These are phyloP conservation scores for Cardamine occulta DNA, from an alignment of 345 rosid genomes.

Conservation along the genomic window DNA sequence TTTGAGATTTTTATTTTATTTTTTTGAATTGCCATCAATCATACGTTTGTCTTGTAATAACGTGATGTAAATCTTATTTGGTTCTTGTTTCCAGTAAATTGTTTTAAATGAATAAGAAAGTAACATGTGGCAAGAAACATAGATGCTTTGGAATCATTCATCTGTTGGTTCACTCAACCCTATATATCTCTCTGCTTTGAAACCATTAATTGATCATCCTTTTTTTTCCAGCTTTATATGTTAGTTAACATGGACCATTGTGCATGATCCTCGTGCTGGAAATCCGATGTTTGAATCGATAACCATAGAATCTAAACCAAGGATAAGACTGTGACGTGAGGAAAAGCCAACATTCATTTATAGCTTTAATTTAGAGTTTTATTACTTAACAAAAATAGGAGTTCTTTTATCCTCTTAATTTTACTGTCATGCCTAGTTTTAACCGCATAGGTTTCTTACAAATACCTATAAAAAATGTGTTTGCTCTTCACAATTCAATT, in stretches of 20 bases:
- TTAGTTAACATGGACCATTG: background rate
- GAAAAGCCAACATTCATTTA: background rate
- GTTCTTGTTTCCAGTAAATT: background rate
- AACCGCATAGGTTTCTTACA: background rate
- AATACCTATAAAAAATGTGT: background rate
- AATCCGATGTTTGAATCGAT: background rate
- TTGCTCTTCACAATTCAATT: conserved; percentile 3
- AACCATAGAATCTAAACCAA: background rate
- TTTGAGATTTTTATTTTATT: too few relatives aligned
- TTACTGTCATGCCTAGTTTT: background rate
- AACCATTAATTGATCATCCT: background rate
- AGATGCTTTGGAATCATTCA: background rate
- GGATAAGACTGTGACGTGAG: background rate
- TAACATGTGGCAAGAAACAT: background rate
- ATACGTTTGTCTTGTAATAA: background rate
- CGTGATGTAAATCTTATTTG: background rate
- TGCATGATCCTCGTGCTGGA: conserved; percentile 10
- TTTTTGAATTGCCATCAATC: background rate
- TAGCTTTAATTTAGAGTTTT: background rate
- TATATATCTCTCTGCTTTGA: background rate
- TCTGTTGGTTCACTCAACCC: background rate
- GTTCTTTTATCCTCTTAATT: background rate
- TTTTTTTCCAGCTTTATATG: background rate
- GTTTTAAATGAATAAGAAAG: background rate
- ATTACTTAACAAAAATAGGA: background rate